Conservation (phyloP, 75 land plant genomes). For the Cryptomeria japonica region DNA sequence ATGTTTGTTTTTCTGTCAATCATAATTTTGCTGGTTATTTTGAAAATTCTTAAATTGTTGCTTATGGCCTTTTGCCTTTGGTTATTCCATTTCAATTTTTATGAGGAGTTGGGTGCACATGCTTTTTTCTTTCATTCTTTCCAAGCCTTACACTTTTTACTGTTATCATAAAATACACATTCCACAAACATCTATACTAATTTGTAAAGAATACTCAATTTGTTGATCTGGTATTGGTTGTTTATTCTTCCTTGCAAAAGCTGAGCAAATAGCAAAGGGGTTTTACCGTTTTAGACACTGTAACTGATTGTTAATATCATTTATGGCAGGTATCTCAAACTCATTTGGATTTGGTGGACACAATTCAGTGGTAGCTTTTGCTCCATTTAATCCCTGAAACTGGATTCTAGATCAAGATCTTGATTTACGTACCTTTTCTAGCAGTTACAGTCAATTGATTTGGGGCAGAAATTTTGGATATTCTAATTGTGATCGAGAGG, state of each 20-base stretch:
- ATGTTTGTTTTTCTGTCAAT: neutral
- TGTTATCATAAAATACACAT: neutral
- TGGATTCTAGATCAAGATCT: too few species aligned
- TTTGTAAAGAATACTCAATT: neutral
- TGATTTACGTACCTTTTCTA: too few species aligned
- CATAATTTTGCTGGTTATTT: neutral
- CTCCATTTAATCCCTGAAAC: conserved; percentile 42
- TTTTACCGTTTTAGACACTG: neutral
- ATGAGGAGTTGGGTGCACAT: neutral
- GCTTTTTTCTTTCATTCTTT: neutral
- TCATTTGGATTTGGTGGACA: conserved; percentile 83
- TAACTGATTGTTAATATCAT: neutral
- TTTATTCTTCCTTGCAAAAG: neutral
- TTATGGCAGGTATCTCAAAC: conserved; percentile 53
- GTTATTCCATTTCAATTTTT: neutral
- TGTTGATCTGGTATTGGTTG: neutral
- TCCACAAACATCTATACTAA: neutral
- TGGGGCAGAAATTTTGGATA: neutral
- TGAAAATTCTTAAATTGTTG: neutral
- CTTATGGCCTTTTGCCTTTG: neutral
- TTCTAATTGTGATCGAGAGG: neutral
- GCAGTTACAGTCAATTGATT: neutral
- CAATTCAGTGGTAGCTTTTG: conserved; percentile 62
- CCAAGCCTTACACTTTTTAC: neutral
- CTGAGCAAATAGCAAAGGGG: neutral